A percentile compares a stretch with the other conserved stretches of the same genome.
Conservation (phyloP, 2,329 filamentous ascomycete species). For the Tolypocladium paradoxum region DNA sequence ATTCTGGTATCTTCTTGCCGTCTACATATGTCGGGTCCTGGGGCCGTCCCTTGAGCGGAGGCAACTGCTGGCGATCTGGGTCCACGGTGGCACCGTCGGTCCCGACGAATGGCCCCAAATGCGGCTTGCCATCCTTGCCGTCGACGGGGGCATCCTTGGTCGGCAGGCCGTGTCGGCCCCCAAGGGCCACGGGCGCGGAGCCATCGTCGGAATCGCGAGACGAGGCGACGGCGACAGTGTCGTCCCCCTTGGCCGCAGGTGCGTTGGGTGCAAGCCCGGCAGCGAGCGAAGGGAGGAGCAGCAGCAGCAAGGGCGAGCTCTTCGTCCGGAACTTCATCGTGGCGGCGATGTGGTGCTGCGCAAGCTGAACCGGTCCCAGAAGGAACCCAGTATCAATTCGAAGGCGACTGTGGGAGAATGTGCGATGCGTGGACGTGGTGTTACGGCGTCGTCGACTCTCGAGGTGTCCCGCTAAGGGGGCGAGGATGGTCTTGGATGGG, state of each 20-base stretch:
- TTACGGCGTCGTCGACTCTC: not conserved
- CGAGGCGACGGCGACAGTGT: constrained; percentile 11
- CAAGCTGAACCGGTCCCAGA: not conserved
- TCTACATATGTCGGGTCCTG: constrained; percentile 42
- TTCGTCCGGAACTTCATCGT: constrained; percentile 50
- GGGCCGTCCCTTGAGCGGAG: constrained; percentile 38
- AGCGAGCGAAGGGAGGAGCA: constrained; percentile 48
- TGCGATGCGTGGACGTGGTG: not conserved
- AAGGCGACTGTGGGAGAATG: not conserved
- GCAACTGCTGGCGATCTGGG: constrained; percentile 26
- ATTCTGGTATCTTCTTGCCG: constrained; percentile 50
- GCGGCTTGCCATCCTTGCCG: constrained; percentile 86
- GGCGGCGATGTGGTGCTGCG: constrained; percentile 4
- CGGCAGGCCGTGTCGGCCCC: constrained; percentile 26
- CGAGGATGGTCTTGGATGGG: not conserved
- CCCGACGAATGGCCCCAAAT: constrained; percentile 71
- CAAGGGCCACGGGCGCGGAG: constrained; percentile 15
- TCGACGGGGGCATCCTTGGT: constrained; percentile 80
- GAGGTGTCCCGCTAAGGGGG: not conserved
- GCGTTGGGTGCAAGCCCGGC: constrained; percentile 26
- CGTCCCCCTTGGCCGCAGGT: constrained; percentile 8
- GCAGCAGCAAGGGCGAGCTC: constrained; percentile 45
- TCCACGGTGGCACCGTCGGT: constrained; percentile 27
- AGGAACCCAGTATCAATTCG: not conserved
- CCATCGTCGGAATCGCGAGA: constrained; percentile 15